Evolutionary conservation across 1,284 basidiomycete genomes (phyloP), one percentile per base, ranked within the genome.

Genomic region (Inonotus obliquus): DNA sequence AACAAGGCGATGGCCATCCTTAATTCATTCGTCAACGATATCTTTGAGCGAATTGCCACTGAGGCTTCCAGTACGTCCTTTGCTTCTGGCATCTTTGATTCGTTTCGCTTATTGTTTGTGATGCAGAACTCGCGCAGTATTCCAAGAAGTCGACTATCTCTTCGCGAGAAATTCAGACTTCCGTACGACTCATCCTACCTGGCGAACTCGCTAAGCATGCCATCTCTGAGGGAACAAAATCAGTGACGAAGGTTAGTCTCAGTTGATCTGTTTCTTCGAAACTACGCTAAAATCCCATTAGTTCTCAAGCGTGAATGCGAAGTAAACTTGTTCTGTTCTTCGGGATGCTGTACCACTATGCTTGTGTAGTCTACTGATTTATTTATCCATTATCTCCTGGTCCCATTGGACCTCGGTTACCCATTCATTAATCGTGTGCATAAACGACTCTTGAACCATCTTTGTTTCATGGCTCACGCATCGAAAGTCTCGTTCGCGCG

Each of bases 131-230:
- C 69, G 81, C 81, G 29, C 75, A 76, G 45, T 82, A 83, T 79
- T 82, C 81, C 74, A 80, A 82, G 75, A 80, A 80, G 74, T 80
- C 80, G 48, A 84, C 81, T 69, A 82, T 83, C 75, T 81, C 81
- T 53, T 82, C 81, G 32, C 79, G 81, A 67, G 81, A 83, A 74
- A 82, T 84, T 71, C 81, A 83, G 71, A 83, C 81, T 41, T 75
- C 81, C 47, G 80, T 82, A 66, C 78, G 81, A 64, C 75, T 84
- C 58, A 82, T 84, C 74, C 76, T 84, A 51, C 81, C 81, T 64
- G 82, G 81, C 70, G 82, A 85, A 74, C 77, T 85, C 48, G 81
- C 81, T 72, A 86, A 86, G 79, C 84, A 86, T 76, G 84, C 84
- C 70, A 84, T 86, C 73, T 84, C 82, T 21, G 84, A 86, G 74